phyloP scores from a whole-genome alignment of 164 flowering plant genomes.

The Chloranthus sessilifolius region DNA sequence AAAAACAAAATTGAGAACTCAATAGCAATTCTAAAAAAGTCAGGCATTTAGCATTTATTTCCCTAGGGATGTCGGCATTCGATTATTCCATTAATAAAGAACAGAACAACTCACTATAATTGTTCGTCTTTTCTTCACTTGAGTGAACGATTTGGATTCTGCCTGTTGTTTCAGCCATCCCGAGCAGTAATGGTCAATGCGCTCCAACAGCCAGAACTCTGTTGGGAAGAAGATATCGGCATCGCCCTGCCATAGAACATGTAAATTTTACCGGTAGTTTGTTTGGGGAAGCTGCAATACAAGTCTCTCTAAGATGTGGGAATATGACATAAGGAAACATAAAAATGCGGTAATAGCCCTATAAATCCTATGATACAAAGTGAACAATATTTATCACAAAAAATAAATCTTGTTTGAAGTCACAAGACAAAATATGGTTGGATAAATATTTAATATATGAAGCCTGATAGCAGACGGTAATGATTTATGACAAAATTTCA shows the following conservation, averaged over 20 bases:
- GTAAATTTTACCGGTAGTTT: background rate
- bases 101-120: constrained; percentile 50
- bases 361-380: background rate
- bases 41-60: too few species aligned
- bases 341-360: background rate
- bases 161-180: constrained; percentile 44
- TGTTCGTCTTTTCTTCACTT: constrained; percentile 79
- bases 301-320: too few species aligned
- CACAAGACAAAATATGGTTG: too few species aligned
- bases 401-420: too few species aligned
- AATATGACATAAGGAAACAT: too few species aligned
- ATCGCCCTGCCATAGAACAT: constrained; percentile 65
- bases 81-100: background rate
- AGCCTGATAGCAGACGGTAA: too few species aligned
- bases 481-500: too few species aligned
- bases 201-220: constrained; percentile 87
- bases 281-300: background rate
- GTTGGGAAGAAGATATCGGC: constrained; percentile 98
- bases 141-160: constrained; percentile 37
- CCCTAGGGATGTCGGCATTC: too few species aligned
- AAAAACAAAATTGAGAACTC: too few species aligned
- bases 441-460: too few species aligned
- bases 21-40: too few species aligned
- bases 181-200: constrained; percentile 84
- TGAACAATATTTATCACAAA: too few species aligned